Conservation (phyloP, 306 rosid genomes). For the Citrullus colocynthis region DNA sequence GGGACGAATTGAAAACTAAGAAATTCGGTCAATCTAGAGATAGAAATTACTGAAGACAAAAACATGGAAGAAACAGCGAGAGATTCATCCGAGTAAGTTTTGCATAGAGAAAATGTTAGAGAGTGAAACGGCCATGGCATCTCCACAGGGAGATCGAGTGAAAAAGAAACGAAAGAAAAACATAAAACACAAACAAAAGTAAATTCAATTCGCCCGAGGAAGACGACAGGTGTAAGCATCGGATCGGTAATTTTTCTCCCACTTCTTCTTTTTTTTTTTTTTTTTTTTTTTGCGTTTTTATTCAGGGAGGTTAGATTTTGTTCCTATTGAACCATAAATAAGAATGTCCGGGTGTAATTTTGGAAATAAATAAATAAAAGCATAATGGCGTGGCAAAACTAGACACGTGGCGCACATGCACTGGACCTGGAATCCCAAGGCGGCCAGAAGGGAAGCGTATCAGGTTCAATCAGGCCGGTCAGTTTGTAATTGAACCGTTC, state of each 20-base stretch:
- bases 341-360: not conserved
- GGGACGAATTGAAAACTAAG: not conserved
- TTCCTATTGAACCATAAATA: not conserved
- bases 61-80: not conserved
- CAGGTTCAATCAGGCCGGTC: not conserved
- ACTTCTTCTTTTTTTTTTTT: not conserved
- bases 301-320: not conserved
- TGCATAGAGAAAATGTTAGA: constrained; percentile 8
- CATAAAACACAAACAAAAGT: not conserved
- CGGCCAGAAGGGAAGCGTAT: not conserved
- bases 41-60: not conserved
- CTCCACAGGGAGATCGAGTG: not conserved
- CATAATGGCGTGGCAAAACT: not conserved
- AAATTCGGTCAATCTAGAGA: not conserved
- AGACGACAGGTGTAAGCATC: not conserved
- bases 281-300: not conserved
- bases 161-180: not conserved
- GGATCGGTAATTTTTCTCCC: not conserved
- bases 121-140: constrained; percentile 37
- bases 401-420: not conserved
- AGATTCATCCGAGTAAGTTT: not conserved
- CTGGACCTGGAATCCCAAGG: not conserved
- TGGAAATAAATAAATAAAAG: not conserved
- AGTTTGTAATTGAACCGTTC: not conserved
- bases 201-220: not conserved